phyloP scores from a whole-genome alignment of 805 yeast genomes.

The Ogataea allantospora region DNA sequence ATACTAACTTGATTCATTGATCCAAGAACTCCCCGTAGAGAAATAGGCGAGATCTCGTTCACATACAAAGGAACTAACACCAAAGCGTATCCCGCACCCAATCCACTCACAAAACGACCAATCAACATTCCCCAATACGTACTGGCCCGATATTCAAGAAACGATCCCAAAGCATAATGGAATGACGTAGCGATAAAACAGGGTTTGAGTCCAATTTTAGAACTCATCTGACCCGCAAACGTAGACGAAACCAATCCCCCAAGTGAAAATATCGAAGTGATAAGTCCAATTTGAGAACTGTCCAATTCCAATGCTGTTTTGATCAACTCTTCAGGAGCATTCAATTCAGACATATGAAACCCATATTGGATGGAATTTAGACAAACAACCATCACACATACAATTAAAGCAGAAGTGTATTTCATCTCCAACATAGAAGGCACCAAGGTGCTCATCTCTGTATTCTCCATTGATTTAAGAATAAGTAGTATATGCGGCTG shows the following conservation, averaged over 20 bases:
- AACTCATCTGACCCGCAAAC: conserved; percentile 64
- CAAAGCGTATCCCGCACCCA: conserved; percentile 84
- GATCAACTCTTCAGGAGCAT: conserved; percentile 77
- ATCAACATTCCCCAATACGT: conserved; percentile 43
- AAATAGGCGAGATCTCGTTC: conserved; percentile 73
- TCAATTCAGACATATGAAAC: conserved; percentile 90
- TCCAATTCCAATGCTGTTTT: conserved; percentile 17
- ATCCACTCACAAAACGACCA: conserved; percentile 78
- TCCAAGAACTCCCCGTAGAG: conserved; percentile 74
- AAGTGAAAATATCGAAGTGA: conserved; percentile 74
- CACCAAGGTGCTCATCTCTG: conserved; percentile 2
- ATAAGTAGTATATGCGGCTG: too few species aligned
- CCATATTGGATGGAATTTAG: conserved; percentile 88
- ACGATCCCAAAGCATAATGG: conserved; percentile 60
- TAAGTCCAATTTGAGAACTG: conserved; percentile 61
- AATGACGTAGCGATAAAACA: conserved; percentile 51
- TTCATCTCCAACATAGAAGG: background rate
- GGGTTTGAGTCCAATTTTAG: conserved; percentile 59
- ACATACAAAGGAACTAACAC: conserved; percentile 83
- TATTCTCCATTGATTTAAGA: conserved; percentile 3
- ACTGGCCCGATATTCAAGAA: conserved; percentile 52
- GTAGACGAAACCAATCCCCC: conserved; percentile 83
- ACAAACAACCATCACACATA: conserved; percentile 58
- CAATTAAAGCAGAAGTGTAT: conserved; percentile 35
- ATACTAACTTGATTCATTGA: conserved; percentile 86